phyloP scores from a whole-genome alignment of 495 filamentous ascomycete species.

The Penicillium samsonianum region DNA sequence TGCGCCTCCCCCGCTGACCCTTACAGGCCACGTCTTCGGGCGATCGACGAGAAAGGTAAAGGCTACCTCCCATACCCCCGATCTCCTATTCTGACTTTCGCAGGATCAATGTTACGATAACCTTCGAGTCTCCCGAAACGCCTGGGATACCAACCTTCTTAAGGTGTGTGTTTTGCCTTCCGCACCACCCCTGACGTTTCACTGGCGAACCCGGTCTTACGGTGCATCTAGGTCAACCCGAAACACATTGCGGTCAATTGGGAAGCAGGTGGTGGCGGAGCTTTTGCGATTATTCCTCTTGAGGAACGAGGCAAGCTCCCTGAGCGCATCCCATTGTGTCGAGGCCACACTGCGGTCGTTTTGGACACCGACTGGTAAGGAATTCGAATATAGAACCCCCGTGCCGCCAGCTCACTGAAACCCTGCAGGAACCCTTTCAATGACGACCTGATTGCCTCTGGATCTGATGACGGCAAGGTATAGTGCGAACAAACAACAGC shows the following conservation, averaged over 20 bases:
- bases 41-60: constrained; percentile 85
- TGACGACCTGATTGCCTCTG: constrained; percentile 87
- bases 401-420: constrained; percentile 30
- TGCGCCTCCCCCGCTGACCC: constrained; percentile 30
- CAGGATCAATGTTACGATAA: constrained; percentile 96
- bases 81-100: constrained; percentile 16
- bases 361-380: constrained; percentile 96
- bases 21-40: constrained; percentile 93
- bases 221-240: constrained; percentile 73
- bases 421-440: constrained; percentile 84
- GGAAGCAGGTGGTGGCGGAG: constrained; percentile 95
- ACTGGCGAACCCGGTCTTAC: constrained; percentile 29
- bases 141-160: constrained; percentile 97
- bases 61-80: neutral
- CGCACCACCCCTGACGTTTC: constrained; percentile 33
- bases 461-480: constrained; percentile 93
- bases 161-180: constrained; percentile 65
- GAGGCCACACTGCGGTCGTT: constrained; percentile 92
- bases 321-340: constrained; percentile 90
- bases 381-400: constrained; percentile 13
- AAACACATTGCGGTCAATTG: constrained; percentile 96
- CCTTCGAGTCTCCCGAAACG: constrained; percentile 89
- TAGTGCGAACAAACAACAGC: neutral
- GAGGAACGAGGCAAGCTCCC: constrained; percentile 85
- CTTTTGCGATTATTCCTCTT: constrained; percentile 93